Percentiles rank a stretch among this genome's conserved stretches.
Evolutionary conservation across 805 yeast species (phyloP).

Genomic region (Scheffersomyces ergatensis): DNA sequence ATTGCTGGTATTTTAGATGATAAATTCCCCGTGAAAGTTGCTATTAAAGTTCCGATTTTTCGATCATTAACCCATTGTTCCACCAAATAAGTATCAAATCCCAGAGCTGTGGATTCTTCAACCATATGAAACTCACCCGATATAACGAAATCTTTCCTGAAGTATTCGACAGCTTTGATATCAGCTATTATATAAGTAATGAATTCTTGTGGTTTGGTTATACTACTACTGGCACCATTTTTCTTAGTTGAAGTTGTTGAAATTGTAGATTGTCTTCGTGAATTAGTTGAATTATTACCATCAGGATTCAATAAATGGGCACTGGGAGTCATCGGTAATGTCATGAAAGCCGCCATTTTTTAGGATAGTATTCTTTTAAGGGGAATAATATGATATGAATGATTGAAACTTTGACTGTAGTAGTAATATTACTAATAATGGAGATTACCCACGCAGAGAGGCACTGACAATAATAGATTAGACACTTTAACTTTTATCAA

Average conservation of each 20-base stretch:
- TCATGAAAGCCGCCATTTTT: background rate
- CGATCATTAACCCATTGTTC: slow-evolving; percentile 93
- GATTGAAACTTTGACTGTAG: no score
- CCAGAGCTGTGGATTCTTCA: slow-evolving; percentile 51
- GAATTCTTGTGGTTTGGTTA: slow-evolving; percentile 12
- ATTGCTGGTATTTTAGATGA: slow-evolving; percentile 59
- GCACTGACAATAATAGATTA: no score
- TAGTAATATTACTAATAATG: no score
- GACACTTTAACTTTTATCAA: no score
- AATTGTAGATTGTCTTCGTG: slow-evolving; percentile 1
- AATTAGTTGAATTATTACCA: background rate
- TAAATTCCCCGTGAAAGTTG: slow-evolving; percentile 83
- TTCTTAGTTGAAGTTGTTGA: background rate
- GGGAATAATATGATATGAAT: no score
- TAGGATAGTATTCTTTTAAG: no score
- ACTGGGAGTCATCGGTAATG: background rate
- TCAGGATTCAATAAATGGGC: background rate
- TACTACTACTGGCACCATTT: background rate
- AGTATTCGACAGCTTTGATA: slow-evolving; percentile 48
- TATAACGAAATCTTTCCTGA: slow-evolving; percentile 37
- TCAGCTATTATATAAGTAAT: slow-evolving; percentile 55
- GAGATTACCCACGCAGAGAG: no score
- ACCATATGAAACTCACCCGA: slow-evolving; percentile 36
- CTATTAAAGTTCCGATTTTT: slow-evolving; percentile 61
- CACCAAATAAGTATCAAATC: slow-evolving; percentile 87